phyloP scores from a whole-genome alignment of 148 eudicot genomes.

The Silene latifolia region DNA sequence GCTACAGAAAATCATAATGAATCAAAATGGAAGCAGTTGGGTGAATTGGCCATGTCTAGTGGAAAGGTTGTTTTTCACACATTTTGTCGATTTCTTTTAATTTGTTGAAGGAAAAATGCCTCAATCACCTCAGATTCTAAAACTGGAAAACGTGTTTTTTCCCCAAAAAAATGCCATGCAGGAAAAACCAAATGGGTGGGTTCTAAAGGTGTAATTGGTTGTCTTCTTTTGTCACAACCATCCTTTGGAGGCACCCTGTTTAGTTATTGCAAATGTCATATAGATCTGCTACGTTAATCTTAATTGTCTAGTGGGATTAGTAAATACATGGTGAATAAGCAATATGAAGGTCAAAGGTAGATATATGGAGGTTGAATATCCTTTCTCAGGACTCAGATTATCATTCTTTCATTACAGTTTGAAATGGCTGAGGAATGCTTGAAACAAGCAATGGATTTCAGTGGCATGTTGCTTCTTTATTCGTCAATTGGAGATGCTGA shows the following conservation, averaged over 20 bases:
- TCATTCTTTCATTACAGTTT: constrained; percentile 49
- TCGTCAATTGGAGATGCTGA: constrained; percentile 95
- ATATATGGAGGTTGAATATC: neutral
- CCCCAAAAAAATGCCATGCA: neutral
- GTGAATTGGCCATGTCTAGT: constrained; percentile 93
- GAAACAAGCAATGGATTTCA: constrained; percentile 84
- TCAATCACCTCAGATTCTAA: neutral
- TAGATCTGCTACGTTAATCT: neutral
- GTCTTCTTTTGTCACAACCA: neutral
- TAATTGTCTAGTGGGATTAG: neutral
- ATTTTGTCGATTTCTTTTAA: neutral
- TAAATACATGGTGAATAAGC: neutral
- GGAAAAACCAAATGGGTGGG: neutral
- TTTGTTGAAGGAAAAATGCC: neutral
- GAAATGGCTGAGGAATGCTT: constrained; percentile 93
- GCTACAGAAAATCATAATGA: constrained; percentile 84
- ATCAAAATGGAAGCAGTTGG: constrained; percentile 98
- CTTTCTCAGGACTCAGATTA: constrained; percentile 6
- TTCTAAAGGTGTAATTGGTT: neutral
- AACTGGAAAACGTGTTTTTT: too few relatives aligned
- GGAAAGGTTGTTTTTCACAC: constrained; percentile 56
- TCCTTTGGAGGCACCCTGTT: neutral
- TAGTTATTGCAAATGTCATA: neutral
- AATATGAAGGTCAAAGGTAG: neutral
- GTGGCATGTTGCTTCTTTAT: constrained; percentile 91